Conservation (phyloP, 768 basidiomycete species). For the Pleurotus tuber-regium region DNA sequence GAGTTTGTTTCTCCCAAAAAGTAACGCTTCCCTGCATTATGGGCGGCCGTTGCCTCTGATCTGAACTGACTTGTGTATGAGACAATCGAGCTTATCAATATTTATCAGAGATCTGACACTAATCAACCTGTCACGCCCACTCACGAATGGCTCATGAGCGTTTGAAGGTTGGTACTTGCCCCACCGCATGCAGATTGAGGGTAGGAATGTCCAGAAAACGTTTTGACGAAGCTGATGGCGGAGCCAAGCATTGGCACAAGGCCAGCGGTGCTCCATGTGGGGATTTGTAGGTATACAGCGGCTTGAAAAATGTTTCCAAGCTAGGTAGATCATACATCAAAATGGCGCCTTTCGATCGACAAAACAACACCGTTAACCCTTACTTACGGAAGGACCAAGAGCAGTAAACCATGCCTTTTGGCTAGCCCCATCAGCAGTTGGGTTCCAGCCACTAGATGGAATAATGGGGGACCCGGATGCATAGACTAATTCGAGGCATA, state of each 20-base stretch:
- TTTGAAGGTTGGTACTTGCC: constrained; percentile 29
- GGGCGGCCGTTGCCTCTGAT: constrained; percentile 30
- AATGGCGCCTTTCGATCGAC: background rate
- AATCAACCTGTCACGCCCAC: background rate
- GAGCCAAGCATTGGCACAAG: constrained; percentile 27
- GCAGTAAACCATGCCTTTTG: constrained; percentile 30
- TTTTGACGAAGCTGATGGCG: constrained; percentile 24
- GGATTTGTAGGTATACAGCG: constrained; percentile 25
- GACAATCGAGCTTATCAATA: constrained; percentile 27
- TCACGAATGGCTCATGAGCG: constrained; percentile 34
- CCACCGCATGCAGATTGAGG: constrained; percentile 36
- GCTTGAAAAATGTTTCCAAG: constrained; percentile 34
- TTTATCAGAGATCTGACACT: constrained; percentile 5
- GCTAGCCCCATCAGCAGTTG: constrained; percentile 27
- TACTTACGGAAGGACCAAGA: constrained; percentile 24
- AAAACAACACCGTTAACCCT: background rate
- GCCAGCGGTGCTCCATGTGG: constrained; percentile 26
- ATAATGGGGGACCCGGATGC: constrained; percentile 30
- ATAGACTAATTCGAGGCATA: constrained; percentile 22
- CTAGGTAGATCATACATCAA: constrained; percentile 15
- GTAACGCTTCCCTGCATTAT: constrained; percentile 28
- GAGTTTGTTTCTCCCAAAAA: constrained; percentile 41
- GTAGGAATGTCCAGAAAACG: constrained; percentile 34
- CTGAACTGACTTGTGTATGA: constrained; percentile 30
- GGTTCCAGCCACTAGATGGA: constrained; percentile 29